A percentile compares a stretch with the other conserved stretches of the same genome.
These are phyloP conservation scores for Allium fistulosum DNA, from an alignment of 106 monocot species.

Conservation along the genomic window DNA sequence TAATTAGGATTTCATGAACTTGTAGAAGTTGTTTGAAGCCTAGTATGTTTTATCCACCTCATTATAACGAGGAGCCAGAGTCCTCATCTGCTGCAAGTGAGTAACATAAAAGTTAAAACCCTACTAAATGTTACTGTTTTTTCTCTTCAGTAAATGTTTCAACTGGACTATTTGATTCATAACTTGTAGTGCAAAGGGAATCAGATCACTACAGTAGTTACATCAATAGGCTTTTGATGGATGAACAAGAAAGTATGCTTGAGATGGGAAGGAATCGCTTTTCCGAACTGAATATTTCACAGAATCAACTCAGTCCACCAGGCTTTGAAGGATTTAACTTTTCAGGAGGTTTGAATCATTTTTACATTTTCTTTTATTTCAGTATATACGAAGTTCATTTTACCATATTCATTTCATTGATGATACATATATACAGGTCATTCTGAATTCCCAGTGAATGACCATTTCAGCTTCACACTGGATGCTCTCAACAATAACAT, in stretches of 20 bases:
- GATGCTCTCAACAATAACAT: conserved; percentile 9
- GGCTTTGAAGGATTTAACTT: conserved; percentile 21
- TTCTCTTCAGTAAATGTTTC: not conserved
- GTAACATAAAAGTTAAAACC: conserved; percentile 2
- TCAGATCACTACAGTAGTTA: conserved; percentile 10
- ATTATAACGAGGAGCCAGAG: conserved; percentile 11
- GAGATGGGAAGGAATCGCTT: conserved; percentile 35
- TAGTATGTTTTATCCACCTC: conserved; percentile 7
- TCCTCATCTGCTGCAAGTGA: conserved; percentile 5
- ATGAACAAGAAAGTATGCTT: conserved; percentile 30
- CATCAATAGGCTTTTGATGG: conserved; percentile 15
- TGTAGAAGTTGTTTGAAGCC: conserved; percentile 8
- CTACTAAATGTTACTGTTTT: not conserved
- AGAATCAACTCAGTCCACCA: conserved; percentile 10
- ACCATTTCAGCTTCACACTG: conserved; percentile 23
- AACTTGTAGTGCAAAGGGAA: conserved; percentile 1
- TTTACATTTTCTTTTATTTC: not conserved
- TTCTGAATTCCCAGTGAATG: conserved; percentile 10
- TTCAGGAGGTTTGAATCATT: conserved; percentile 14
- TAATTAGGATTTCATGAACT: conserved; percentile 1
- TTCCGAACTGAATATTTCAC: conserved; percentile 21
- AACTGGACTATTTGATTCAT: not conserved
- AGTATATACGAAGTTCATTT: too few species aligned
- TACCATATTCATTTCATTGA: too few species aligned
- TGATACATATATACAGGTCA: conserved; percentile 10